Evolutionary conservation across 2,329 filamentous ascomycete species (phyloP).

Genomic region (Mycosphaerella sp.): DNA sequence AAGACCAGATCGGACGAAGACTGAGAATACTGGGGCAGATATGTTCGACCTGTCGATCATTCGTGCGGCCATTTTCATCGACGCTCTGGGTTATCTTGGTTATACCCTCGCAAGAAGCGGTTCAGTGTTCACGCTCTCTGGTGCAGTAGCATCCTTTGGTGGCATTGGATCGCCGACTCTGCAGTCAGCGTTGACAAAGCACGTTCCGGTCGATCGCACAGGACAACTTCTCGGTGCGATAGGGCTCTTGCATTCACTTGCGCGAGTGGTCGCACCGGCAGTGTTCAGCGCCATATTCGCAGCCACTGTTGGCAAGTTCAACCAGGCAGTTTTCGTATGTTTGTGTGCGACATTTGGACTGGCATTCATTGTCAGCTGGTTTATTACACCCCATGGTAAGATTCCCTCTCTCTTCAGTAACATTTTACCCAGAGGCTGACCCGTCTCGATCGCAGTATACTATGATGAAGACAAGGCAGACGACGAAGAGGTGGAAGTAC

Average conservation of each 20-base stretch:
- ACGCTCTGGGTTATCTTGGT: constrained; percentile 68
- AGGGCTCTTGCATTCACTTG: constrained; percentile 76
- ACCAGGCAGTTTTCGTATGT: constrained; percentile 77
- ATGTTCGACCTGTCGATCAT: constrained; percentile 71
- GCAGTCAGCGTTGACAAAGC: constrained; percentile 81
- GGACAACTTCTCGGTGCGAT: constrained; percentile 85
- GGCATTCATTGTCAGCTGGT: constrained; percentile 61
- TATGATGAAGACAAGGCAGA: constrained; percentile 19
- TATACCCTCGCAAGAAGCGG: constrained; percentile 62
- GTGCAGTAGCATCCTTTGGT: constrained; percentile 67
- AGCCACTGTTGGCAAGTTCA: constrained; percentile 67
- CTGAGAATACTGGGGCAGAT: constrained; percentile 65
- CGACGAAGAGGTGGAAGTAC: constrained; percentile 8
- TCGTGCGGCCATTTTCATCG: constrained; percentile 66
- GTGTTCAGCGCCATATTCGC: constrained; percentile 84
- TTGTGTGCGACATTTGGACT: constrained; percentile 60
- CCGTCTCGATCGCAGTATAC: constrained; percentile 13
- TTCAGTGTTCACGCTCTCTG: constrained; percentile 62
- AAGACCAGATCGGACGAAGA: constrained; percentile 38
- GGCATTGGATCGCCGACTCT: constrained; percentile 81
- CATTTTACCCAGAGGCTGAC: background rate
- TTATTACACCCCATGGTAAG: constrained; percentile 70
- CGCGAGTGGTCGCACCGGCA: constrained; percentile 70
- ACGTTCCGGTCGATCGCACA: constrained; percentile 73
- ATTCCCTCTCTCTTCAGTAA: constrained; percentile 22